Base-by-base conservation (phyloP, 768 basidiomycete species). In the Russula olivacea region DNA sequence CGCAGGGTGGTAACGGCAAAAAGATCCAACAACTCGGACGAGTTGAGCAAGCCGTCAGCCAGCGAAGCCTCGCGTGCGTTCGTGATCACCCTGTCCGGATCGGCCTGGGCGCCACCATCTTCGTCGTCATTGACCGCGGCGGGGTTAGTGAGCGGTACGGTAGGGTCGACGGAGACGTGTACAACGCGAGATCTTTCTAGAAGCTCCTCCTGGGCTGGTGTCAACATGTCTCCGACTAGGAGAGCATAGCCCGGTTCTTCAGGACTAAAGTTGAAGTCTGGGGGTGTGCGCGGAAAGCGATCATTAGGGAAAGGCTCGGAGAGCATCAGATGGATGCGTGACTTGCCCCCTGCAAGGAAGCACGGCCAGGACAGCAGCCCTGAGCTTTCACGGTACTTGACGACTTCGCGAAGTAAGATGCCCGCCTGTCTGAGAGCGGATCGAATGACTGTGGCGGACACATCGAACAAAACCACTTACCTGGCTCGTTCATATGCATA, bases 211-310 rank as follows among this genome's bases (percentile, higher is more conserved):
- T 94, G 89, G 17, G 73, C 74, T 0, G 76, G 65, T 1, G 82
- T 76, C n/a, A 95, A 72, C 4, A 78, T 71, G 57, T 85, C 79
- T 17, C 85, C 83, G 6, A 85, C 80, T 17, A 94, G 71, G 34
- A 98, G 80, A 15, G 90, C 82, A 72, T 98, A 98, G 0, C 84
- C 83, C 5, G 91, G 78, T 70, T 95, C 93, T 65, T 80, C 80
- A 0, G 96, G 96, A 15, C 84, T 74, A 58, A 91, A 91, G 73
- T 98, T 98, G 76, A 97, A 93, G 73, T 98, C 95, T 95, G 45
- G 11, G n/a, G 21, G 56, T 14, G 12, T 25, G 32, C 4, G 25
- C 47, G 12, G 28, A 41, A 19, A 7, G 12, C 3, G 41, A 8
- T 58, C 28, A 41, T 19, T 12, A 28, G 25, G 32, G 41, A 30